phyloP scores from a whole-genome alignment of 2,329 filamentous ascomycete genomes.

The Elsinoe necatrix region DNA sequence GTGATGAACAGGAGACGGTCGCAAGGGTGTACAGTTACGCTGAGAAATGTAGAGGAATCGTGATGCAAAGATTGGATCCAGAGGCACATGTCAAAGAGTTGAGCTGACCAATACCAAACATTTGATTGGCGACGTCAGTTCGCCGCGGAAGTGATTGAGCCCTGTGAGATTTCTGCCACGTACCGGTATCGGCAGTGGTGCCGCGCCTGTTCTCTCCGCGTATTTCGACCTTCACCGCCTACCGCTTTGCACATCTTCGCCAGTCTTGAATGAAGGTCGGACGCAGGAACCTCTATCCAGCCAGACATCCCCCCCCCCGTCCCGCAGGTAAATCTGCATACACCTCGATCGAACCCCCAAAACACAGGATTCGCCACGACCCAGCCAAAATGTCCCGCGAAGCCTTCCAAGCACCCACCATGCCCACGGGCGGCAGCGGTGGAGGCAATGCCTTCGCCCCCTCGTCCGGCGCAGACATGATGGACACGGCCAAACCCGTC shows the following conservation, averaged over 20 bases:
- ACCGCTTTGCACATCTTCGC: neutral
- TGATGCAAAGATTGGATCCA: neutral
- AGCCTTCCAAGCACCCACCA: conserved; percentile 64
- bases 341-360: no score
- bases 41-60: neutral
- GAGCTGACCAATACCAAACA: conserved; percentile 13
- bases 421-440: conserved; percentile 29
- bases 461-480: conserved; percentile 33
- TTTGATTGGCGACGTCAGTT: conserved; percentile 13
- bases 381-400: conserved; percentile 48
- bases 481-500: conserved; percentile 38
- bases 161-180: conserved; percentile 3
- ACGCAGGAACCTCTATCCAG: no score
- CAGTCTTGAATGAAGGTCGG: neutral
- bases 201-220: neutral
- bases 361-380: no score
- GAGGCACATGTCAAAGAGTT: conserved; percentile 6
- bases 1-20: neutral
- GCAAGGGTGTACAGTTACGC: neutral
- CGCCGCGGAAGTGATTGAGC: conserved; percentile 1
- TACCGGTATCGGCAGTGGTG: neutral
- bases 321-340: no score
- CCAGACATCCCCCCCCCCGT: no score
- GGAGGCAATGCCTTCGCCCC: conserved; percentile 19
- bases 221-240: neutral